Evolutionary conservation across 768 basidiomycete species (phyloP).

Genomic region (Trametes meyenii): DNA sequence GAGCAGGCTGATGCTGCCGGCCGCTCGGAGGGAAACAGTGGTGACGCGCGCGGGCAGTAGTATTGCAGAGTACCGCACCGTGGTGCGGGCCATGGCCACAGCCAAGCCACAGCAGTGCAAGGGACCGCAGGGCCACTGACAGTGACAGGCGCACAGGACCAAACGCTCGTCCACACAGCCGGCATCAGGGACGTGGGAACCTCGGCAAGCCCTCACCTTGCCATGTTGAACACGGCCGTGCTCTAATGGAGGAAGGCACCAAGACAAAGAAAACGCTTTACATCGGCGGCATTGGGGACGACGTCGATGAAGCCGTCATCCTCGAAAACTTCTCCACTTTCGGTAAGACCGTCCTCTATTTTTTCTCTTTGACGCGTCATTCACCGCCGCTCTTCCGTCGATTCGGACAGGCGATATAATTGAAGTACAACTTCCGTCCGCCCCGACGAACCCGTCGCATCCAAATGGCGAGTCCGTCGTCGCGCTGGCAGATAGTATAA

Average conservation of each 20-base stretch:
- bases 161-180: conserved; percentile 20
- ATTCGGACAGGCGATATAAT: conserved; percentile 78
- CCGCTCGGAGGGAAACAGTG: background rate
- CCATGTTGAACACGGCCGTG: conserved; percentile 18
- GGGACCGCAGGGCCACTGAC: background rate
- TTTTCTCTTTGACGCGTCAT: conserved; percentile 1
- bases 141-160: conserved; percentile 3
- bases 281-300: conserved; percentile 81
- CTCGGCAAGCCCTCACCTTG: conserved; percentile 16
- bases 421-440: conserved; percentile 86
- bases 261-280: conserved; percentile 87
- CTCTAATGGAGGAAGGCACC: conserved; percentile 75
- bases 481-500: conserved; percentile 13
- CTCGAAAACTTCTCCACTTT: conserved; percentile 86
- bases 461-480: conserved; percentile 51
- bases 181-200: conserved; percentile 22
- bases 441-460: conserved; percentile 67
- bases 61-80: no score
- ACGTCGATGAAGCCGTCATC: conserved; percentile 77
- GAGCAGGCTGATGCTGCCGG: background rate
- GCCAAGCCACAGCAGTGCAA: background rate
- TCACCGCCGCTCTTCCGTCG: conserved; percentile 1
- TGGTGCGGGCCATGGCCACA: no score
- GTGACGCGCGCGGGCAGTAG: background rate
- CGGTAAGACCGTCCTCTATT: conserved; percentile 52